Evolutionary conservation across 495 filamentous ascomycete species (phyloP).

Genomic region (Daldinia childiae): DNA sequence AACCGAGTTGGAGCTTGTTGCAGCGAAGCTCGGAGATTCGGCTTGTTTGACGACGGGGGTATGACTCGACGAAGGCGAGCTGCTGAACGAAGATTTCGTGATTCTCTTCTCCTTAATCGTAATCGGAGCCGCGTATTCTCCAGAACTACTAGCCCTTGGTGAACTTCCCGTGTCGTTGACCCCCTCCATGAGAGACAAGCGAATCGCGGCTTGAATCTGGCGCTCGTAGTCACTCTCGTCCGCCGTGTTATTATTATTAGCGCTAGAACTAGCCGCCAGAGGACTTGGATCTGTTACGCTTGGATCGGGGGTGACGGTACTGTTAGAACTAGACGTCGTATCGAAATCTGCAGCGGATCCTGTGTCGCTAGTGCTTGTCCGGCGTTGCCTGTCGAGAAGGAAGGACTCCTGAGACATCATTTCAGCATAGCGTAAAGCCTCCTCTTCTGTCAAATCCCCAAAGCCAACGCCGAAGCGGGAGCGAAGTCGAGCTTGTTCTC

Average conservation of each 20-base stretch:
- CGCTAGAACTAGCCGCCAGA: slow-evolving; percentile 47
- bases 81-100: slow-evolving; percentile 48
- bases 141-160: slow-evolving; percentile 44
- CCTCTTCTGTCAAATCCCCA: slow-evolving; percentile 83
- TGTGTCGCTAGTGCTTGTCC: slow-evolving; percentile 60
- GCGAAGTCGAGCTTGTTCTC: slow-evolving; percentile 72
- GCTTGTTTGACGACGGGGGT: slow-evolving; percentile 41
- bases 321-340: slow-evolving; percentile 58
- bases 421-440: slow-evolving; percentile 86
- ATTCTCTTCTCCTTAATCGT: slow-evolving; percentile 57
- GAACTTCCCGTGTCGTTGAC: slow-evolving; percentile 49
- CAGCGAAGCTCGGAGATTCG: slow-evolving; percentile 34
- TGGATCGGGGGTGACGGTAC: slow-evolving; percentile 62
- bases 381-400: slow-evolving; percentile 67
- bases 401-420: slow-evolving; percentile 86
- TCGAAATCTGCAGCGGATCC: slow-evolving; percentile 60
- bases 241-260: slow-evolving; percentile 57
- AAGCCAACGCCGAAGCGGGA: slow-evolving; percentile 84
- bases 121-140: slow-evolving; percentile 62
- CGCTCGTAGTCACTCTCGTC: slow-evolving; percentile 71
- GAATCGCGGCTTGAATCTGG: slow-evolving; percentile 83
- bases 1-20: slow-evolving; percentile 29
- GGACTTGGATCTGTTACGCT: slow-evolving; percentile 57
- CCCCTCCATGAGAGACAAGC: slow-evolving; percentile 74
- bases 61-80: slow-evolving; percentile 52